These are phyloP conservation scores for Camellia oleifera DNA, from an alignment of 179 eudicot species.

Conservation along the genomic window DNA sequence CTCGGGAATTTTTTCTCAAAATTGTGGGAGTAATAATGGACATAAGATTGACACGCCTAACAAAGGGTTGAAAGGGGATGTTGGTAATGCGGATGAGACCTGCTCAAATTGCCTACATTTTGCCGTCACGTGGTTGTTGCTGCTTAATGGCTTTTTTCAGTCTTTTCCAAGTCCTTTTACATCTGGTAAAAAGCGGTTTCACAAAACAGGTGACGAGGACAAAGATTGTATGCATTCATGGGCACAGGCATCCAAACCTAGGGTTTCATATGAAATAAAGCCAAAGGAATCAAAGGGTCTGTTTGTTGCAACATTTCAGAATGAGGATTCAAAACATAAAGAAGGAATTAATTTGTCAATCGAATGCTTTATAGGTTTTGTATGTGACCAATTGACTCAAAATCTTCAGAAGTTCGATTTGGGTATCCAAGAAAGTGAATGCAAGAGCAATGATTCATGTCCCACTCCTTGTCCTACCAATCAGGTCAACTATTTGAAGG, in stretches of 20 bases:
- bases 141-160: constrained; percentile 64
- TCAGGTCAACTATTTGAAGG: constrained; percentile 55
- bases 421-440: constrained; percentile 33
- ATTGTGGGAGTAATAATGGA: constrained; percentile 36
- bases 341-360: constrained; percentile 48
- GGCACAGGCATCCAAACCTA: constrained; percentile 26
- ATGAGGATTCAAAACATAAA: constrained; percentile 30
- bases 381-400: constrained; percentile 56
- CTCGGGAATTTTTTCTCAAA: constrained; percentile 47
- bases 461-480: constrained; percentile 25
- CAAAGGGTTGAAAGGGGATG: constrained; percentile 40
- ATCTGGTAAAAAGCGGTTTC: constrained; percentile 49
- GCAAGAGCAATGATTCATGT: constrained; percentile 31
- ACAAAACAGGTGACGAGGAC: constrained; percentile 42
- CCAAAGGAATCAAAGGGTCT: constrained; percentile 31
- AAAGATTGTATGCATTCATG: constrained; percentile 21
- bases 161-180: constrained; percentile 60
- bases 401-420: constrained; percentile 57
- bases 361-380: constrained; percentile 55
- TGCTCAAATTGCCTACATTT: constrained; percentile 77
- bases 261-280: constrained; percentile 30
- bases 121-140: constrained; percentile 68
- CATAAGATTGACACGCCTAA: constrained; percentile 24
- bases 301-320: constrained; percentile 31
- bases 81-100: constrained; percentile 37